Evolutionary conservation across 345 rosid genomes (phyloP), one percentile per base, ranked within the genome.

Genomic region (Diplotaxis tenuifolia): DNA sequence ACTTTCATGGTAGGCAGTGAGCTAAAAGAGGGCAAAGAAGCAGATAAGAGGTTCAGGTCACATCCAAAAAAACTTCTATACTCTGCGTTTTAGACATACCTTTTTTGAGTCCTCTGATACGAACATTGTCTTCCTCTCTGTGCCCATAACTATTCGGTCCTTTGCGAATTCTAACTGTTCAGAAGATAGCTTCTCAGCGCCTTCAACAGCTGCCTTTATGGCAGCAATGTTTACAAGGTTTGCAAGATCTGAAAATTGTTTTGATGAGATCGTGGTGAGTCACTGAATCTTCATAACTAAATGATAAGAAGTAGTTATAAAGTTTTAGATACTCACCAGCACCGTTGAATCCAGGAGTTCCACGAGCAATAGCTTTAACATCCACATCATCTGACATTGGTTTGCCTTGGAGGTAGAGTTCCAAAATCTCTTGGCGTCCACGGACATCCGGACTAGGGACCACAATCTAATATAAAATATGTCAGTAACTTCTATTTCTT

Each of bases 341-440:
- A 64, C 99, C 99, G 77, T 96, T 96, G 75, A 96, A 96, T 63
- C 99, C 99, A 12, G 99, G 98, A 38, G 99, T 96, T 70, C 99
- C 99, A 62, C 98, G 88, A 68, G 99, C 99, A 83, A 92, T 89
- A 67, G 98, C 83, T 82, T 89, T 90, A 68, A 89, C 86, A 86
- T 95, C 99, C 54, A 95, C 89, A 53, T 90, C 89, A 25, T 90
- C 94, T 19, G 90, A 83, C 84, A 90, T 75, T 68, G 99, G 99
- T 80, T 95, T 95, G 71, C 92, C 98, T 77, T 87, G 91, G 61
- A 95, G 84, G 81, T 95, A 95, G 38, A 95, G 94, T 81, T 95
- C 96, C 83, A 95, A 86, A 81, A 95, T 95, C 86, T 95, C 98
- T 81, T 92, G 94, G 65, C 99, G 92, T 49, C 99, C 96, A 70